A percentile compares a stretch with the other conserved stretches of the same genome.
These are phyloP conservation scores for Ceratopteris richardii DNA, from an alignment of 75 land plant species.

Conservation along the genomic window DNA sequence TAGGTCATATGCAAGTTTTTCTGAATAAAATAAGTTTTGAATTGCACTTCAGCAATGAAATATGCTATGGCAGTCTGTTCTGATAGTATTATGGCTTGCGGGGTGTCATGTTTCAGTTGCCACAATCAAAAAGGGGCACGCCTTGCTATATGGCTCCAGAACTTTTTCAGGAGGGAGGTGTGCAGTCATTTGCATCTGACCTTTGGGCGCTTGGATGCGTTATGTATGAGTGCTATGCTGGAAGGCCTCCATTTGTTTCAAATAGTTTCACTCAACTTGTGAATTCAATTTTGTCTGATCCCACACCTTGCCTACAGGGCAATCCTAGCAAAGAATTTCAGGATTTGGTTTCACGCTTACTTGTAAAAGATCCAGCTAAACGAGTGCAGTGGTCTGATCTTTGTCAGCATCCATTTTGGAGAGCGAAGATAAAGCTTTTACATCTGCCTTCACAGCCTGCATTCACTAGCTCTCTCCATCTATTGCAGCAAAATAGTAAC, in stretches of 20 bases:
- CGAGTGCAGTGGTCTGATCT: conserved; percentile 88
- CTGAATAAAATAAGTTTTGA: no score
- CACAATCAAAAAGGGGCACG: conserved; percentile 95
- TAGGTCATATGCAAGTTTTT: no score
- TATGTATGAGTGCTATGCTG: conserved; percentile 90
- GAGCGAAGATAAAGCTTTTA: conserved; percentile 38
- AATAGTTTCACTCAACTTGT: conserved; percentile 87
- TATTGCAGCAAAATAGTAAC: conserved; percentile 10
- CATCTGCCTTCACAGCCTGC: conserved; percentile 86
- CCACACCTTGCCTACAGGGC: conserved; percentile 59
- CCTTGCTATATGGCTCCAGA: conserved; percentile 99
- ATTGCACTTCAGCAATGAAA: no score
- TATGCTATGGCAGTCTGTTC: no score
- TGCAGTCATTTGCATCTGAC: conserved; percentile 97
- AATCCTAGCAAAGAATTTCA: conserved; percentile 66
- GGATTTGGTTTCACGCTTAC: conserved; percentile 55
- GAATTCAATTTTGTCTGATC: conserved; percentile 79
- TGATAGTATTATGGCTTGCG: no score
- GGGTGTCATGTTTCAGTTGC: conserved; percentile 51
- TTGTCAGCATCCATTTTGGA: conserved; percentile 89
- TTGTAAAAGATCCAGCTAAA: conserved; percentile 90
- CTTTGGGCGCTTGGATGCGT: conserved; percentile 99
- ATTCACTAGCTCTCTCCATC: conserved; percentile 48
- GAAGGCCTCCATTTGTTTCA: conserved; percentile 88
- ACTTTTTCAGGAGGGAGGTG: conserved; percentile 91